phyloP scores from a whole-genome alignment of 1,284 basidiomycete genomes.

The Naganishia sp. region DNA sequence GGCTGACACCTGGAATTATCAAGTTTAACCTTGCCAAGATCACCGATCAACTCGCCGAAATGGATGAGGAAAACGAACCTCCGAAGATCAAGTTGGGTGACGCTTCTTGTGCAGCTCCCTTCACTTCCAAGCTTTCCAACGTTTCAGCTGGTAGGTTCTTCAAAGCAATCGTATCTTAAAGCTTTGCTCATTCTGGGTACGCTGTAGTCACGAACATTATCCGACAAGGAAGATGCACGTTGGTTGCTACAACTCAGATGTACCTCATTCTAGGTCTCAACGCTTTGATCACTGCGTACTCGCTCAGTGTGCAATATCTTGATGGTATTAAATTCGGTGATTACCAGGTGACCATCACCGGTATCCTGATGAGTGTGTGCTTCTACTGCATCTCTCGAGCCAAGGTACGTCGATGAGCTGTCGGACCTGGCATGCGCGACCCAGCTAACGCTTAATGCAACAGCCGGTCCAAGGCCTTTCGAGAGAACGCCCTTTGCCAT shows the following conservation, averaged over 20 bases:
- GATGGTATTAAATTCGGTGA: conserved; percentile 98
- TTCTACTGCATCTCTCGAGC: conserved; percentile 95
- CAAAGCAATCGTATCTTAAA: conserved; percentile 1
- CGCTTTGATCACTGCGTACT: conserved; percentile 93
- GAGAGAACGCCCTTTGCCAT: conserved; percentile 82
- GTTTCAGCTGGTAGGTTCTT: conserved; percentile 77
- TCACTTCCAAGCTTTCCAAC: conserved; percentile 92
- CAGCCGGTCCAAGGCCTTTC: conserved; percentile 87
- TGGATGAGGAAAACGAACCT: conserved; percentile 85
- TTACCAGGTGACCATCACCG: conserved; percentile 88
- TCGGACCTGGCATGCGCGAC: neutral
- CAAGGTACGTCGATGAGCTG: conserved; percentile 64
- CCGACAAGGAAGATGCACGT: conserved; percentile 90
- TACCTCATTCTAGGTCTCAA: conserved; percentile 97
- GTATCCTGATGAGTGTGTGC: conserved; percentile 95
- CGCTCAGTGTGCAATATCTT: conserved; percentile 89
- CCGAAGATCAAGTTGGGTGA: conserved; percentile 97
- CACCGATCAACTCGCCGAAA: conserved; percentile 82
- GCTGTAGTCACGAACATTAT: conserved; percentile 84
- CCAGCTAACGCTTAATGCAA: neutral
- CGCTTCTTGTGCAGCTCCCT: conserved; percentile 92
- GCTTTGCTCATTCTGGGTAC: neutral
- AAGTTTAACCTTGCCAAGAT: conserved; percentile 86
- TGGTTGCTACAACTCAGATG: conserved; percentile 97
- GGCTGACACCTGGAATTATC: conserved; percentile 3